Evolutionary conservation across 129 eudicot genomes (phyloP), one percentile per base, ranked within the genome.

Genomic region (Erigeron canadensis): DNA sequence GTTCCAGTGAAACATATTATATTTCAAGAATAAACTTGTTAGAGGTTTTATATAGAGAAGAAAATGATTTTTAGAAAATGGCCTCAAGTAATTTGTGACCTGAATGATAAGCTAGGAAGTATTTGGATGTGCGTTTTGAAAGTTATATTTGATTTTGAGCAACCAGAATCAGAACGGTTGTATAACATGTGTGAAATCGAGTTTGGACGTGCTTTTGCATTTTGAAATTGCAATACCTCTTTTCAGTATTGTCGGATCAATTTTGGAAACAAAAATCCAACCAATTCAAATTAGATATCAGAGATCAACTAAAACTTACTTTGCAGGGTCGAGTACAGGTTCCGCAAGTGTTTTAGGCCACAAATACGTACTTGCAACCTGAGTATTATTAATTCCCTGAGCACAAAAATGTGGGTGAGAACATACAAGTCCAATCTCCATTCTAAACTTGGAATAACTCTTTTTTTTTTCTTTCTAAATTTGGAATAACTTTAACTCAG

Each of bases 271-370:
- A 18, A n/a, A 50, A 50, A 50, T 50, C 56, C 56, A 50, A 50
- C 8, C 56, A 50, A 3, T 28, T 28, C 34, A 28, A 28, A 28
- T 28, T 28, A 28, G 34, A 28, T 28, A 18, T 55, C 6, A 37
- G 17, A 42, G 58, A 50, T 40, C 23, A 37, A 16, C 57, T 11
- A 6, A 1, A 15, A 69, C 96, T 85, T 79, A 89, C 98, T 89
- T 92, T 10, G 86, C 39, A 70, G 98, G 95, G 83, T 92, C 98
- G 81, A 92, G 76, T 23, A 92, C 85, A 42, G 88, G 91, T 47
- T 89, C 93, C 63, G 82, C 95, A 57, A 92, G 91, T 79, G 89
- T 74, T 85, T 84, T 89, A 7, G 98, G 98, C 98, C 98, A 92
- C 58, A 89, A 58, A 76, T 86, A 92, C 98, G 85, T 92, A 55